Evolutionary conservation across 2,329 filamentous ascomycete species (phyloP).

Genomic region (Teratosphaeria pseudoeucalypti): DNA sequence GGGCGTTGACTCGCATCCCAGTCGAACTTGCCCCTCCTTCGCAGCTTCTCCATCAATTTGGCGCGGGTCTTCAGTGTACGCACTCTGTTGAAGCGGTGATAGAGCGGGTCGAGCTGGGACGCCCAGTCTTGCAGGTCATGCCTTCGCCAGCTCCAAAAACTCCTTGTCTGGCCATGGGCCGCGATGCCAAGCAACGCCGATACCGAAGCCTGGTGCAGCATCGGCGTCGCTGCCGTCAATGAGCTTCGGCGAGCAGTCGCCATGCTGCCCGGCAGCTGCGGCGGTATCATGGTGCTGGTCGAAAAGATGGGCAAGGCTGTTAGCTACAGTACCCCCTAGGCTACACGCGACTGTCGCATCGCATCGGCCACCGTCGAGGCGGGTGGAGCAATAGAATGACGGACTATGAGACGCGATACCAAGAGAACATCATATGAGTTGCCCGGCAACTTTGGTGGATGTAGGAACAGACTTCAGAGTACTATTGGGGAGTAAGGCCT

Average conservation of each 20-base stretch:
- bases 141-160: slow-evolving; percentile 18
- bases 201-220: slow-evolving; percentile 6
- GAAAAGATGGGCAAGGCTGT: not conserved
- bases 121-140: slow-evolving; percentile 12
- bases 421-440: not conserved
- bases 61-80: slow-evolving; percentile 22
- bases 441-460: not conserved
- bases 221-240: slow-evolving; percentile 5
- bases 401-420: not conserved
- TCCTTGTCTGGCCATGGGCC: slow-evolving; percentile 5
- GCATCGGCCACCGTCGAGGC: not conserved
- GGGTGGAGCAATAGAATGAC: not conserved
- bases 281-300: slow-evolving; percentile 16
- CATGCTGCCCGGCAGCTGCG: slow-evolving; percentile 15
- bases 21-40: slow-evolving; percentile 21
- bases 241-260: not conserved
- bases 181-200: slow-evolving; percentile 6
- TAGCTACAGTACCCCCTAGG: not conserved
- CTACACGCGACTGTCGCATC: not conserved
- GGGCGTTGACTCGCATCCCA: slow-evolving; percentile 18
- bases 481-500: not conserved
- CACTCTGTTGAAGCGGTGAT: slow-evolving; percentile 18
- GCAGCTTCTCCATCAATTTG: slow-evolving; percentile 22
- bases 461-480: too few relatives aligned
- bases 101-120: slow-evolving; percentile 23